These are phyloP conservation scores for Pseudogymnoascus sp. DNA, from an alignment of 2,329 filamentous ascomycete species.

Conservation along the genomic window DNA sequence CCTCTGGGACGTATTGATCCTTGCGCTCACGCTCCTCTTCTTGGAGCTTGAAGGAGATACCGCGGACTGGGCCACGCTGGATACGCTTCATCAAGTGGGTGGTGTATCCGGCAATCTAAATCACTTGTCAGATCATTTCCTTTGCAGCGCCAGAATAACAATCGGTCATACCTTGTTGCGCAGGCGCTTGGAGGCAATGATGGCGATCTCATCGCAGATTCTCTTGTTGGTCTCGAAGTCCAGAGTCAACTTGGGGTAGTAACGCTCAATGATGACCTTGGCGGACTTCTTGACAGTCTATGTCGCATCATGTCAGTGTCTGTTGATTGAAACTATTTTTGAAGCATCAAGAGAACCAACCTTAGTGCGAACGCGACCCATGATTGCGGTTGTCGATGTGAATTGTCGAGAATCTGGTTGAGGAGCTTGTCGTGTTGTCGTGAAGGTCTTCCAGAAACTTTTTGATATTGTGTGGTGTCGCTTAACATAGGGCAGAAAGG, in stretches of 20 bases:
- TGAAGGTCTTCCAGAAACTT: neutral
- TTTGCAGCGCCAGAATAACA: neutral
- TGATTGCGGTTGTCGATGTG: constrained; percentile 28
- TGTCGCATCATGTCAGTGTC: constrained; percentile 9
- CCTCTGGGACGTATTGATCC: constrained; percentile 99
- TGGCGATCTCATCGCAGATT: constrained; percentile 99
- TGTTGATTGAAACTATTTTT: constrained; percentile 22
- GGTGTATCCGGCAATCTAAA: constrained; percentile 91
- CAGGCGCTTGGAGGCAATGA: constrained; percentile 97
- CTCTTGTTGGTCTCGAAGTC: constrained; percentile 99
- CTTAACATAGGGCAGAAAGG: constrained; percentile 3
- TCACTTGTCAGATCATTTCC: neutral
- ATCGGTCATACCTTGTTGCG: constrained; percentile 77
- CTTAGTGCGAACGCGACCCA: constrained; percentile 40
- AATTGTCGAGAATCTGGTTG: constrained; percentile 17
- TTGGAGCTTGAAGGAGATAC: constrained; percentile 99
- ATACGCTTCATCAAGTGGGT: constrained; percentile 99
- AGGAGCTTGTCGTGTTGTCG: constrained; percentile 4
- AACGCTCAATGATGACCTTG: constrained; percentile 99
- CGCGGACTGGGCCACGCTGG: constrained; percentile 96
- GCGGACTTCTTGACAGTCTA: constrained; percentile 75
- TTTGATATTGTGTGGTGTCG: constrained; percentile 8
- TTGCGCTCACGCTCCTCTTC: constrained; percentile 99
- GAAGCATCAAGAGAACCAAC: constrained; percentile 23
- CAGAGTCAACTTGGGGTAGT: constrained; percentile 95